Evolutionary conservation across 108 stramenopile genomes (phyloP), one percentile per base, ranked within the genome.

Genomic region (Asterionellopsis glacialis): DNA sequence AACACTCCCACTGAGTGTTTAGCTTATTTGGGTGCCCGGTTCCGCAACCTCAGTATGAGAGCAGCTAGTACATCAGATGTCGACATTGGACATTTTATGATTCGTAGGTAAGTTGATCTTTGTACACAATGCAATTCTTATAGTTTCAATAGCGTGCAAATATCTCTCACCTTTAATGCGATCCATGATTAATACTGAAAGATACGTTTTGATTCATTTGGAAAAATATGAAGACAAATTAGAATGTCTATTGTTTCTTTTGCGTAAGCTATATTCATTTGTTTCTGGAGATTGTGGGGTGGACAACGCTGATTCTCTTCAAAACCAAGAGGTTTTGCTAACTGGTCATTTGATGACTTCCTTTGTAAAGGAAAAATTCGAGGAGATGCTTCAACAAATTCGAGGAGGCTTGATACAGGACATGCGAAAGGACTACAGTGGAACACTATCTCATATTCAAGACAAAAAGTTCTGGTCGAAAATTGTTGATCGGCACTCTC

Each of bases 241-340:
- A 25, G 95, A 97, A 62, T 82, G 83, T 52, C 71, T 96, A 27
- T 63, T 94, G n/a, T 69, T 93, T 55, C 74, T 93, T 75, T 59
- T 96, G 24, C 74, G 96, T 48, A 97, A 98, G 69, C 78, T 99
- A 21, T 96, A 93, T 70, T 57, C 95, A 11, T 96, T 99, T 65
- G 98, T 91, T 10, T 89, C 91, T 23, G 96, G 96, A 0, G 76
- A 90, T 43, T 96, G 96, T 59, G 85, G 82, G 11, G 89, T 84
- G n/a, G 99, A 99, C 80, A 97, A 97, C 54, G 80, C 97, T 1
- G 99, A 99, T 75, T 89, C 94, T 4, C 69, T 98, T 25, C 87
- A 88, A 62, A 98, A 98, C 68, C 96, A 96, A 66, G 98, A 97
- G 66, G 68, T 96, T 16, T 73, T 98, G n/a, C 71, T 93, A 16